These are phyloP conservation scores for Saksenaea oblongispora DNA, from an alignment of 371 early-diverging fungal genomes.

Conservation along the genomic window DNA sequence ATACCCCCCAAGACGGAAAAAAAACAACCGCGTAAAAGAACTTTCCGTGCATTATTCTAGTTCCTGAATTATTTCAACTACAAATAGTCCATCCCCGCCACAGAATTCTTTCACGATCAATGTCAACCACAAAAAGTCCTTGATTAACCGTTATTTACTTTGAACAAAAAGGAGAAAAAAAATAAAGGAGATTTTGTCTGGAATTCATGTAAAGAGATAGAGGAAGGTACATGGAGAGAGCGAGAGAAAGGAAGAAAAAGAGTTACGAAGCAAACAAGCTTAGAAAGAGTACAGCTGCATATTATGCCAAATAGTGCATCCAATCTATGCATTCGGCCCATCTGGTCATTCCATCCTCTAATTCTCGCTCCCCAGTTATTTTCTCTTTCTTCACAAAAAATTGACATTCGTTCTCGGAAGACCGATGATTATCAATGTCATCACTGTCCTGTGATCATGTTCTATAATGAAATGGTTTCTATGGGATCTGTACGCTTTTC, in stretches of 20 bases:
- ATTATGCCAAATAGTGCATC: constrained; percentile 1
- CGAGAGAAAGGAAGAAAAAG: too few relatives aligned
- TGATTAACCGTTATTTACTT: neutral
- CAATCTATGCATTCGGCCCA: neutral
- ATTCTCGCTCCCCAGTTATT: neutral
- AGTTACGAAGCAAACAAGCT: too few relatives aligned
- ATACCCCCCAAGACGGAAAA: neutral
- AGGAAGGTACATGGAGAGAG: too few relatives aligned
- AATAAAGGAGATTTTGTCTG: neutral
- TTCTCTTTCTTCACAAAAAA: neutral
- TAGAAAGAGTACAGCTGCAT: neutral
- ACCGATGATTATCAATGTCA: neutral
- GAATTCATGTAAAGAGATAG: neutral
- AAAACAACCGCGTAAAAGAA: neutral
- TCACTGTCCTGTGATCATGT: neutral
- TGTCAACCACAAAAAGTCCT: neutral
- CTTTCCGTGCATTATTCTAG: neutral
- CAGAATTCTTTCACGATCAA: neutral
- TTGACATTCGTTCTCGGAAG: neutral
- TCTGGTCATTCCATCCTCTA: neutral
- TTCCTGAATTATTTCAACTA: neutral
- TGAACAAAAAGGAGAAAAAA: neutral
- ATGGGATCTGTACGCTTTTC: neutral
- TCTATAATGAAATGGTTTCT: neutral
- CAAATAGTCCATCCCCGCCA: neutral